phyloP scores from a whole-genome alignment of 2,329 filamentous ascomycete species.

The Fusarium austroafricanum region DNA sequence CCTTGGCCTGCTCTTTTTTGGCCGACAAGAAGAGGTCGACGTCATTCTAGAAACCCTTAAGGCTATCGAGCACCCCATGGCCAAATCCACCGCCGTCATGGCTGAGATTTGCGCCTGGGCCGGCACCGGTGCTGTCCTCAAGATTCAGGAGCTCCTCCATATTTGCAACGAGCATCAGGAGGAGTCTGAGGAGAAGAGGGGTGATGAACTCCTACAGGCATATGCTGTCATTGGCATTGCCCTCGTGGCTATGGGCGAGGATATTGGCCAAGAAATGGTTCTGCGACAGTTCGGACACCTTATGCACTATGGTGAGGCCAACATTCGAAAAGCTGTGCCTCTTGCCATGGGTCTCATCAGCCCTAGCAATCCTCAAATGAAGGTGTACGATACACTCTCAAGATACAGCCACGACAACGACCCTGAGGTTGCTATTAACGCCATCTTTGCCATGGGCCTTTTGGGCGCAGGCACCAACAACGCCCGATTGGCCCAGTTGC shows the following conservation, averaged over 20 bases:
- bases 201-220: constrained; percentile 92
- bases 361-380: constrained; percentile 99
- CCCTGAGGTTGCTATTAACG: constrained; percentile 97
- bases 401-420: constrained; percentile 99
- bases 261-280: constrained; percentile 98
- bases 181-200: constrained; percentile 93
- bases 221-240: constrained; percentile 96
- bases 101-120: constrained; percentile 98
- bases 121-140: constrained; percentile 94
- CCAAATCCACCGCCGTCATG: constrained; percentile 92
- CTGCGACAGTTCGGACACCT: constrained; percentile 96
- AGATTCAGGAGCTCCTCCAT: constrained; percentile 96
- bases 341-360: constrained; percentile 96
- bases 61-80: constrained; percentile 96
- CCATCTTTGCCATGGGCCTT: constrained; percentile 99
- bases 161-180: constrained; percentile 99
- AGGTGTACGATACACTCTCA: constrained; percentile 97
- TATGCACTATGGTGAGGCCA: constrained; percentile 98
- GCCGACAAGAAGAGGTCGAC: constrained; percentile 97
- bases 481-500: constrained; percentile 91
- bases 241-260: constrained; percentile 97
- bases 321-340: constrained; percentile 95
- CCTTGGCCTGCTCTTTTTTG: constrained; percentile 93
- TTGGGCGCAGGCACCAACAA: constrained; percentile 98
- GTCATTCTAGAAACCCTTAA: constrained; percentile 97